Base-by-base conservation (phyloP, 2,329 filamentous ascomycete genomes). In the Beauveria caledonica region DNA sequence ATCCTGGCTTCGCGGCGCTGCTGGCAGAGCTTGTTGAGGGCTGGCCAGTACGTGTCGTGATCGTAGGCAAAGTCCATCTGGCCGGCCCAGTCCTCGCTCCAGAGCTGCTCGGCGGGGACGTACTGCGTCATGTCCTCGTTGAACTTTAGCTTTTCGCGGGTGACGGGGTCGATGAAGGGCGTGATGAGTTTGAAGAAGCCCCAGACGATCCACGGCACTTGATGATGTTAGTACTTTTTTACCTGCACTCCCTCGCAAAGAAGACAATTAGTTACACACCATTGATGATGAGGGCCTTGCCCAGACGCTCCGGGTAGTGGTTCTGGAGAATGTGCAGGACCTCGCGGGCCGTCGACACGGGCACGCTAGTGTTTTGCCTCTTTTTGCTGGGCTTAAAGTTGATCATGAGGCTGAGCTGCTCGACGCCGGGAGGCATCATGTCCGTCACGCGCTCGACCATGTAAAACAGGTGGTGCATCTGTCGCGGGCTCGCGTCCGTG, bases 171-270 rank as follows among this genome's bases (percentile, higher is more conserved):
- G 76, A 99, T 96, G 76, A 99, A 97, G 44, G 93, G 92, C 5
- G 86, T 92, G 75, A 99, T 92, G 68, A 97, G 78, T 76, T 96
- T 97, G 82, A 97, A 96, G 81, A 99, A 99, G 55, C 89, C 89
- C 73, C 85, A 87, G 63, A 97, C 90, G 64, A 96, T 83, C 86
- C 90, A 97, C 0, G 93, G 93, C 53, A 96, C 90, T n/a, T n/a
- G n/a, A n/a, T n/a, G n/a, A 36, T 36, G 33, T 36, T 36, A 36
- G 33, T 5, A 13, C 0, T 2, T 42, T 9, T 46, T 25, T 2
- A 46, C 11, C 10, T 7, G 3, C 23, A 8, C 5, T 9, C 2
- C n/a, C 17, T 10, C n/a, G 9, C 11, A 36, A n/a, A 27, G 46
- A 49, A 49, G 5, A 40, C 17, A 49, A 21, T 19, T 46, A n/a